Base-by-base conservation (phyloP, 441 rosid genomes). In the Corymbia citriodora region DNA sequence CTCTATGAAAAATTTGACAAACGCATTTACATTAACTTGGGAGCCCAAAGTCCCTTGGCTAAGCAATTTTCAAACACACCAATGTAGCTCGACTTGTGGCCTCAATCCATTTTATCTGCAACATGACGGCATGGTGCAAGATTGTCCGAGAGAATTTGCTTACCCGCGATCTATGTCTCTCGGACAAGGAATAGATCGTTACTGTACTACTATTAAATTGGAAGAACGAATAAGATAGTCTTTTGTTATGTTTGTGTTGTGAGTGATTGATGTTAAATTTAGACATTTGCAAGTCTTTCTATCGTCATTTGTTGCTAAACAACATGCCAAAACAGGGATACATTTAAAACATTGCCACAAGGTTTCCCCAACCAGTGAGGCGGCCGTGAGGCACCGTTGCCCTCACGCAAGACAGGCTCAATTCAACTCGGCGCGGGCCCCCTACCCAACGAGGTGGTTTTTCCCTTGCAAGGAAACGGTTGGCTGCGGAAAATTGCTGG, bases 101-200 rank as follows among this genome's bases (percentile, higher is more conserved):
- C 74, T 68, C 74, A n/a, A 68, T 92, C 91, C 91, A 86, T 87
- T 91, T 92, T 45, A 90, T 90, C 74, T 40, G 33, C 70, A 79
- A 57, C 92, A 87, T 9, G 33, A 92, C 90, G 33, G 49, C 92
- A 91, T 19, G 89, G 89, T 50, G 92, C 91, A 16, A 89, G 89
- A 89, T 85, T 92, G 54, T 90, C 90, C 8, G 95, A 92, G 87
- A 95, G 89, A 91, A 90, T 90, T 89, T 94, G 95, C 96, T 95
- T 96, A 19, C 89, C 92, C 88, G 79, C 57, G 89, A 90, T 88
- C 52, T 57, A 13, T 40, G 15, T 63, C 90, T 94, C 92, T 79
- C 85, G n/a, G 31, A 14, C 14, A 57, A 10, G 13, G 25, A 36
- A 72, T 72, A 29, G 27, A 72, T 36, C 83, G 27, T 72, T 5